These are phyloP conservation scores for Cladosporium sp. DNA, from an alignment of 2,329 filamentous ascomycete genomes.

Conservation along the genomic window DNA sequence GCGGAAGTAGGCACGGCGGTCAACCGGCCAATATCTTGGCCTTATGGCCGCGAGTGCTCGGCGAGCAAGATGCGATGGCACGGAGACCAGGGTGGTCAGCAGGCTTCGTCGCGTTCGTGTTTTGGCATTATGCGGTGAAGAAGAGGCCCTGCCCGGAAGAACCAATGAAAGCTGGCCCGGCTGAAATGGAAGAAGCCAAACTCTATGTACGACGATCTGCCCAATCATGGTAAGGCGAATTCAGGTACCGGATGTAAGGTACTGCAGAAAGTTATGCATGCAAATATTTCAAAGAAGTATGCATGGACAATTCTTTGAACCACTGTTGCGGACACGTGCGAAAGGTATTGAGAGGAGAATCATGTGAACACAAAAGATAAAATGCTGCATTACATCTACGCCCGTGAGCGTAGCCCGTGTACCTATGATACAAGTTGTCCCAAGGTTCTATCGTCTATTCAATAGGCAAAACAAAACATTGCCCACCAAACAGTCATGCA, in stretches of 20 bases:
- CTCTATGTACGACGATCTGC: not conserved
- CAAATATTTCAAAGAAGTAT: no score
- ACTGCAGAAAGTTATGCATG: no score
- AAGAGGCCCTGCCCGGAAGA: not conserved
- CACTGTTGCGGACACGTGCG: no score
- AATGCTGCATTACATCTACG: constrained; percentile 13
- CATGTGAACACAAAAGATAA: not conserved
- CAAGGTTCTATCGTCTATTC: constrained; percentile 12
- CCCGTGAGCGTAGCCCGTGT: constrained; percentile 12
- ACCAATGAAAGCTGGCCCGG: no score
- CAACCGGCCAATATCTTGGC: constrained; percentile 7
- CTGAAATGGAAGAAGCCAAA: no score
- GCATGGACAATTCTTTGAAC: not conserved
- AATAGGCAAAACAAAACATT: not conserved
- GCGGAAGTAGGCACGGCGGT: not conserved
- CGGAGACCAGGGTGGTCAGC: not conserved
- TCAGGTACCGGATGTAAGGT: not conserved
- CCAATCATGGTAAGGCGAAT: not conserved
- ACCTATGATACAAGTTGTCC: constrained; percentile 12
- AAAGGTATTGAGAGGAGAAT: no score
- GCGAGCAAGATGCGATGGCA: no score
- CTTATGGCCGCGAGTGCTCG: not conserved
- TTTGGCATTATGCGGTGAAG: not conserved
- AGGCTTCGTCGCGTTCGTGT: not conserved
- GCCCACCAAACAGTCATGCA: constrained; percentile 10